Evolutionary conservation across 352 stramenopile species (phyloP), one percentile per base, ranked within the genome.

Genomic region (Pythium sp.): DNA sequence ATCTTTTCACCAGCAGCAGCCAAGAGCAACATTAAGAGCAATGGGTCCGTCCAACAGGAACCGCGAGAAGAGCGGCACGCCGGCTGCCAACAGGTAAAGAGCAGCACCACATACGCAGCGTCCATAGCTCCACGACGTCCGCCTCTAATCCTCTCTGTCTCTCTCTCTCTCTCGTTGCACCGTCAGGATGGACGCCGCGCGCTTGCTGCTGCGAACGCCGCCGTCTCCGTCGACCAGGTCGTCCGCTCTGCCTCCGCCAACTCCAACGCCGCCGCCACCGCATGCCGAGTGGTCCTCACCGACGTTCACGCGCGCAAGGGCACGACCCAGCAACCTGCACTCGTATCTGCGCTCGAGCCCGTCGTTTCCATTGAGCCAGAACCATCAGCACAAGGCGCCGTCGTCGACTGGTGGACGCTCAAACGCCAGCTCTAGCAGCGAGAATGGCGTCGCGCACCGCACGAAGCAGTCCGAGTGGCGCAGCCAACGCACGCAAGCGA

Each of bases 311-410:
- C 81, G 77, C 8, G 65, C 71, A 15, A 72, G 79, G 6, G 72
- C 73, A 0, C 77, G 82, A 0, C 80, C 80, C 2, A 89, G 80
- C 59, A 87, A 85, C 49, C 58, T 89, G 54, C 73, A 79, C 22
- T 47, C 67, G 20, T 64, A 68, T 20, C 38, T 87, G 18, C 68
- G 81, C 4, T 55, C 69, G 18, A 84, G 72, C 62, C 32, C 77
- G 11, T 73, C 75, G 15, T 82, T 86, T 22, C 43, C 80, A 20
- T 53, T 78, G 26, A 78, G 66, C 41, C 62, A 61, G 30, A 59
- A 58, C 58, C 76, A 66, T 2, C 67, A 68, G 24, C 62, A 59
- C 26, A 72, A 51, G 56, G 46, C 64, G 53, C 24, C 66, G 38
- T 30, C 43, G 20, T 62, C 61, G 49, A 55, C 53, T 12, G 67